Base-by-base conservation (phyloP, 2,329 filamentous ascomycete species). In the Ophiobolus disseminans region DNA sequence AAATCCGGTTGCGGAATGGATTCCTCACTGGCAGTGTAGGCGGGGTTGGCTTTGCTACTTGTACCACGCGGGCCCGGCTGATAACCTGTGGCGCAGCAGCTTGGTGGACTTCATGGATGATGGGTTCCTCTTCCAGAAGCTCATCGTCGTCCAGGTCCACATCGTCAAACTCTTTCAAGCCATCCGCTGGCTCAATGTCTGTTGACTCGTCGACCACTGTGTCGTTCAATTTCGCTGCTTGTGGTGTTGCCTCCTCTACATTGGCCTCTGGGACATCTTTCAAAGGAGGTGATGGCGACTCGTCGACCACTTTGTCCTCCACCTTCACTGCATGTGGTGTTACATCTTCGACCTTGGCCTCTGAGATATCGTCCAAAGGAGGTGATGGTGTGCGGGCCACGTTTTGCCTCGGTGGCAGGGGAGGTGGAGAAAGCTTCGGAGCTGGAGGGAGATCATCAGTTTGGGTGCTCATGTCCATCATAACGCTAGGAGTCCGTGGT, bases 21-120 rank as follows among this genome's bases (percentile, higher is more conserved):
- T 89, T 96, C 38, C 91, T 81, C 3, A 84, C 81, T 1, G 92
- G 92, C 10, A 96, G 81, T 7, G 89, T 86, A 1, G 92, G 91
- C 1, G 90, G 84, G 1, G 86, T 74, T 26, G 91, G 83, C 75
- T 93, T 95, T 10, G 89, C 86, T 49, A 97, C 96, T 36, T 85
- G 91, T 21, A 97, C 90, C 40, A 97, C 78, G 40, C 88, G 87
- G 19, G 91, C 90, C 65, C 89, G 88, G 30, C 85, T 87, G 47
- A 91, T 85, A 45, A 85, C 81, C 44, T 88, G 84, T 1, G 88
- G 85, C 2, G 83, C 81, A 38, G 85, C 77, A 34, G 83, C 79
- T 31, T 84, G 82, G 42, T 85, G 82, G 5, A 90, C 82, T 62
- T 90, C 86, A 50, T 86, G 88, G 22, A 91, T 82, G 25, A 90